These are phyloP conservation scores for Exophiala aquamarina DNA, from an alignment of 2,329 filamentous ascomycete species.

Conservation along the genomic window DNA sequence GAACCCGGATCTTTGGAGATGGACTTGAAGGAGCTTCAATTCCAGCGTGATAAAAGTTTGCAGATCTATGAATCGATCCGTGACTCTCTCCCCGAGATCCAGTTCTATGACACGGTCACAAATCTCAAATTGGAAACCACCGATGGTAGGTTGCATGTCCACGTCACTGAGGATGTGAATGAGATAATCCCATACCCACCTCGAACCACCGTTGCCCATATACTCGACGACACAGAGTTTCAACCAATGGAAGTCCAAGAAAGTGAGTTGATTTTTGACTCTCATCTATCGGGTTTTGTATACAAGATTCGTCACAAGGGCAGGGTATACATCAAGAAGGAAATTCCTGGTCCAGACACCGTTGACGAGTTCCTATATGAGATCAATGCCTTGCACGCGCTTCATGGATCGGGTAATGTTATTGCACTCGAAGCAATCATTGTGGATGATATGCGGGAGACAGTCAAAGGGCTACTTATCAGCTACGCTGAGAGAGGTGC, in stretches of 20 bases:
- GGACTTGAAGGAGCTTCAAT: conserved; percentile 74
- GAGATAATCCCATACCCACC: conserved; percentile 89
- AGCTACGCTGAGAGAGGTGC: conserved; percentile 83
- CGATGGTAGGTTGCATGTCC: conserved; percentile 85
- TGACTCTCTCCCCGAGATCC: conserved; percentile 86
- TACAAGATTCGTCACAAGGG: conserved; percentile 80
- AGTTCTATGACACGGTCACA: conserved; percentile 94
- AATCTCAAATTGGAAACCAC: conserved; percentile 91
- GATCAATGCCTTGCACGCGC: conserved; percentile 84
- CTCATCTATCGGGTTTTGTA: conserved; percentile 94
- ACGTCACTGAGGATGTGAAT: conserved; percentile 95
- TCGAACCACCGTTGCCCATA: conserved; percentile 69
- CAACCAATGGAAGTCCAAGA: conserved; percentile 60
- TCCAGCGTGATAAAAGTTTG: conserved; percentile 86
- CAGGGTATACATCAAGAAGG: conserved; percentile 84
- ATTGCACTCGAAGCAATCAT: conserved; percentile 87
- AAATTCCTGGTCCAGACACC: conserved; percentile 92
- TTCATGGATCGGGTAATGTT: conserved; percentile 72
- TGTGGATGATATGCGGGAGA: conserved; percentile 70
- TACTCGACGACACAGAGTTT: conserved; percentile 53
- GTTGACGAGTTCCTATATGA: conserved; percentile 98
- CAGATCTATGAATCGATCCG: conserved; percentile 94
- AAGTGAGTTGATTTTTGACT: conserved; percentile 76
- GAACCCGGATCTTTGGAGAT: conserved; percentile 79
- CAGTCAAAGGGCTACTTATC: conserved; percentile 86